phyloP scores from a whole-genome alignment of 129 eudicot species.

The Solidago caesia region DNA sequence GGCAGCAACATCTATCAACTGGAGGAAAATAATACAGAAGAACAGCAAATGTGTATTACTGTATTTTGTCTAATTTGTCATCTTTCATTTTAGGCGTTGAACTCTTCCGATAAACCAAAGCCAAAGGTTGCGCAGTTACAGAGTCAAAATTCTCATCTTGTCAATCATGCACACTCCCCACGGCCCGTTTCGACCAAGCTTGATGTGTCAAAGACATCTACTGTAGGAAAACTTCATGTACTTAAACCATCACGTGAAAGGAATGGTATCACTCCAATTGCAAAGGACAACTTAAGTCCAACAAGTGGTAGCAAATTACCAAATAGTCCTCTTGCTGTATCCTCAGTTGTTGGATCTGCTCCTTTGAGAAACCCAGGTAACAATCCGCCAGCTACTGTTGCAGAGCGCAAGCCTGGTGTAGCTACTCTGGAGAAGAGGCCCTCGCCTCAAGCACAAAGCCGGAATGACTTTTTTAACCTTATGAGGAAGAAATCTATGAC shows the following conservation, averaged over 20 bases:
- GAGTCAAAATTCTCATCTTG: conserved; percentile 43
- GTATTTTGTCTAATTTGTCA: neutral
- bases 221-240: conserved; percentile 62
- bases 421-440: conserved; percentile 57
- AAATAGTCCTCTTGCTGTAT: conserved; percentile 40
- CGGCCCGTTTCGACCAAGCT: conserved; percentile 47
- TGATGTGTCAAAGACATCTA: conserved; percentile 50
- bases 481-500: conserved; percentile 78
- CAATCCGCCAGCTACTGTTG: conserved; percentile 31
- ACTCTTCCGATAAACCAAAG: conserved; percentile 66
- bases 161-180: conserved; percentile 45
- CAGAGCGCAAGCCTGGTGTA: conserved; percentile 54
- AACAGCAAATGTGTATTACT: conserved; percentile 15
- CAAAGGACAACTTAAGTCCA: conserved; percentile 63
- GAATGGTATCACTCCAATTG: conserved; percentile 50
- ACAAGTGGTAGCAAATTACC: conserved; percentile 39
- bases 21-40: neutral
- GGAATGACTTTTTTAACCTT: conserved; percentile 84
- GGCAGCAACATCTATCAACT: neutral
- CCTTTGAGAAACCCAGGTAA: conserved; percentile 35
- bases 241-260: conserved; percentile 77
- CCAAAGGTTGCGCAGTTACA: conserved; percentile 55
- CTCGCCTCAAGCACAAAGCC: conserved; percentile 68
- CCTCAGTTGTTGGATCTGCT: conserved; percentile 52
- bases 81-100: conserved; percentile 44